A percentile compares a stretch with the other conserved stretches of the same genome.
phyloP scores from a whole-genome alignment of 2,329 filamentous ascomycete species.

The Aspergillus sp. region DNA sequence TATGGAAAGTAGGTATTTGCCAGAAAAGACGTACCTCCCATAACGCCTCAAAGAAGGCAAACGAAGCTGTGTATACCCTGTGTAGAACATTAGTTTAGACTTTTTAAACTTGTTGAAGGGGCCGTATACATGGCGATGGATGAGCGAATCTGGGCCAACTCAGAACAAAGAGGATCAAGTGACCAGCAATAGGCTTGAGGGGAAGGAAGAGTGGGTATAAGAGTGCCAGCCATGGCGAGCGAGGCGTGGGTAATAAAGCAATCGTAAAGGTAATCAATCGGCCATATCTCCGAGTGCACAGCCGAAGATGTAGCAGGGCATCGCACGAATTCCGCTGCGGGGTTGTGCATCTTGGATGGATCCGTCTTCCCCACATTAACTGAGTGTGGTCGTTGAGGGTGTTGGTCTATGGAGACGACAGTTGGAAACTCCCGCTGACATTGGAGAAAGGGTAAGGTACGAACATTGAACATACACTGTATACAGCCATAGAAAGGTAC shows the following conservation, averaged over 20 bases:
- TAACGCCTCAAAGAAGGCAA: conserved; percentile 78
- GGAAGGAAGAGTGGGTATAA: background rate
- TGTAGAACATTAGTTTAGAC: background rate
- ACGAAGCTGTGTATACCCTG: conserved; percentile 65
- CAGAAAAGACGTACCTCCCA: conserved; percentile 44
- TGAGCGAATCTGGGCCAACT: background rate
- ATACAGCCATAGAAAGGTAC: background rate
- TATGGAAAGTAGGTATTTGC: background rate
- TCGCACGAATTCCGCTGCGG: conserved; percentile 17
- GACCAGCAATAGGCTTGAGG: background rate
- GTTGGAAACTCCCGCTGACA: background rate
- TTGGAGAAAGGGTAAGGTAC: background rate
- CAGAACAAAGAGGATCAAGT: background rate
- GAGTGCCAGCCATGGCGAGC: background rate
- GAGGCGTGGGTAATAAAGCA: background rate
- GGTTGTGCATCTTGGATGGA: background rate
- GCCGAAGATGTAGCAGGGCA: background rate
- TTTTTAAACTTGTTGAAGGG: background rate
- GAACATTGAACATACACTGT: background rate
- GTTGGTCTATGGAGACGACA: too few relatives aligned
- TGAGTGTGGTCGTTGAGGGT: too few relatives aligned
- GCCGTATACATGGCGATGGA: background rate
- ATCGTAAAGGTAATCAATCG: background rate
- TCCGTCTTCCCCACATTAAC: background rate
- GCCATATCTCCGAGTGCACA: conserved; percentile 1